These are phyloP conservation scores for Aspergillus mulundensis DNA, from an alignment of 495 filamentous ascomycete genomes.

Conservation along the genomic window DNA sequence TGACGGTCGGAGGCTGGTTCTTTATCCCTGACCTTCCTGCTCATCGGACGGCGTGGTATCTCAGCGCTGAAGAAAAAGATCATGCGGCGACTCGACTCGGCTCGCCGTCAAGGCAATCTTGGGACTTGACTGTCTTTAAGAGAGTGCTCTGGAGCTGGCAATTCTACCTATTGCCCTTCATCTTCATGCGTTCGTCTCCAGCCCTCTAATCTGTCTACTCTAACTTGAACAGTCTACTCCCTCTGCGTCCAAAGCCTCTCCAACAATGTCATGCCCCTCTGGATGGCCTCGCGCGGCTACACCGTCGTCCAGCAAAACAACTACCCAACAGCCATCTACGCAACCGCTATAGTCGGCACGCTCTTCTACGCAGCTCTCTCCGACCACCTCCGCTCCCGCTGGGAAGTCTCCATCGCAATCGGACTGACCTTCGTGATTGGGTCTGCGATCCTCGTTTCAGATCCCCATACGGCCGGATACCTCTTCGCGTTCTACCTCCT, in stretches of 20 bases:
- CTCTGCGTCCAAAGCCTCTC: constrained; percentile 29
- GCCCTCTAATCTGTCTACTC: neutral
- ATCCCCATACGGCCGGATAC: constrained; percentile 24
- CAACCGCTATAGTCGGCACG: constrained; percentile 31
- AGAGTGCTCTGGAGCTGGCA: constrained; percentile 34
- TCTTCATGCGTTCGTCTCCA: constrained; percentile 31
- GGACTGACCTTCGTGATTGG: constrained; percentile 31
- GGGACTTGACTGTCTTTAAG: constrained; percentile 30
- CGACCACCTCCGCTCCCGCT: constrained; percentile 30
- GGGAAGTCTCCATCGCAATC: constrained; percentile 33
- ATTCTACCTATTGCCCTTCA: constrained; percentile 31
- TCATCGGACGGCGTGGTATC: constrained; percentile 31
- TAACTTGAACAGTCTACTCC: constrained; percentile 23
- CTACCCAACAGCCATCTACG: constrained; percentile 31
- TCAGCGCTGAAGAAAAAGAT: constrained; percentile 30
- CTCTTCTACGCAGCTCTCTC: constrained; percentile 33
- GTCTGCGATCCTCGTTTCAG: constrained; percentile 29
- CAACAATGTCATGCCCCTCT: constrained; percentile 36
- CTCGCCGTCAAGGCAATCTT: constrained; percentile 20
- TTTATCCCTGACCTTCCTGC: constrained; percentile 34
- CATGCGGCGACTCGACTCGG: constrained; percentile 28
- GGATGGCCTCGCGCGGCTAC: constrained; percentile 34
- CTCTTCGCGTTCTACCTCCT: constrained; percentile 33
- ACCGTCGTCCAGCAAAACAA: constrained; percentile 33
- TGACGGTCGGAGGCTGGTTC: constrained; percentile 34